Evolutionary conservation across 2,329 filamentous ascomycete genomes (phyloP).

Genomic region (Ophiostoma perfectum): DNA sequence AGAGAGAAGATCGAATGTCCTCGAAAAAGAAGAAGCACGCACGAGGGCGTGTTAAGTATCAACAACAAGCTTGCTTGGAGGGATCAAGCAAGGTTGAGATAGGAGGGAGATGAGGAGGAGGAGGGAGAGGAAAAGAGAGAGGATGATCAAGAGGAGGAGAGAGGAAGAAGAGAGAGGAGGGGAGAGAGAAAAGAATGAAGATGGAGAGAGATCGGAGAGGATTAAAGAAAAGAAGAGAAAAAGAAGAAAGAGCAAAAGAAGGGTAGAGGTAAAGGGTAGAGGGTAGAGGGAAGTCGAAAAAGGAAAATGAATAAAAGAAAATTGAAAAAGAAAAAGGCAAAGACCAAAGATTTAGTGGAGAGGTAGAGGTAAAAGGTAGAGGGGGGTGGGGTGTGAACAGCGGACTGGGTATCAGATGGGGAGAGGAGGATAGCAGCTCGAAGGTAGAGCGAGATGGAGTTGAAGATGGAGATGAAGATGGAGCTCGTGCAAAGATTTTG

Average conservation of each 20-base stretch:
- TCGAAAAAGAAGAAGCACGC: slow-evolving; percentile 9
- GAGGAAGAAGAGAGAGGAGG: not conserved
- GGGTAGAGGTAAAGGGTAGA: not conserved
- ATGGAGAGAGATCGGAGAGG: not conserved
- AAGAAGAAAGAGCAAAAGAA: not conserved
- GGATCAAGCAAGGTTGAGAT: slow-evolving; percentile 5
- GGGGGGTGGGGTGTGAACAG: slow-evolving; percentile 8
- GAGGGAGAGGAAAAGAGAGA: not conserved
- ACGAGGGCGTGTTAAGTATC: slow-evolving; percentile 7
- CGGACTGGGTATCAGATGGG: not conserved
- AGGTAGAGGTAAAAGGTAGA: too few relatives aligned
- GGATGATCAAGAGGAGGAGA: not conserved
- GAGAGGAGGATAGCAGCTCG: not conserved
- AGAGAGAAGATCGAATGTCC: slow-evolving; percentile 4
- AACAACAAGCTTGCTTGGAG: slow-evolving; percentile 17
- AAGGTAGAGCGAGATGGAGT: not conserved
- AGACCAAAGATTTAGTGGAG: slow-evolving; percentile 4
- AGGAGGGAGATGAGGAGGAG: not conserved
- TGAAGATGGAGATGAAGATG: not conserved
- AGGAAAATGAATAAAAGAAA: slow-evolving; percentile 11
- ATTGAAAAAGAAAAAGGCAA: not conserved
- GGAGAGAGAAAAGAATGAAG: slow-evolving; percentile 4
- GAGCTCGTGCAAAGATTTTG: not conserved
- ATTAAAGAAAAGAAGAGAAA: slow-evolving; percentile 8
- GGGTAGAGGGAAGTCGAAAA: not conserved